Percentiles rank a stretch among this genome's conserved stretches.
These are phyloP conservation scores for Pulicaria dysenterica DNA, from an alignment of 129 eudicot species.

Conservation along the genomic window DNA sequence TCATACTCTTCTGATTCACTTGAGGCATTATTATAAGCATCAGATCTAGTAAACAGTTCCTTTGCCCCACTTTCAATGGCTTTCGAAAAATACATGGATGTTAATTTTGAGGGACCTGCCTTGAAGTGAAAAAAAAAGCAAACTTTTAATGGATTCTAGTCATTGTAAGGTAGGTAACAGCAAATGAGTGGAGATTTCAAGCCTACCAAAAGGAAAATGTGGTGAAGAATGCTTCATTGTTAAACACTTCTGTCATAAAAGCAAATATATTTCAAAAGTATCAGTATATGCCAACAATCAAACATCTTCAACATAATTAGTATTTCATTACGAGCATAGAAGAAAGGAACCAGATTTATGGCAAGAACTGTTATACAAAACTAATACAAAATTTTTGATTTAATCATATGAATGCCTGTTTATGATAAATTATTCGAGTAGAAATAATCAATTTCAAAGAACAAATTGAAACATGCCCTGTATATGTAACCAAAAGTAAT, in stretches of 20 bases:
- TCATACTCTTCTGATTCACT: no score
- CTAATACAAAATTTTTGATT: no score
- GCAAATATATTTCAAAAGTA: slow-evolving; percentile 13
- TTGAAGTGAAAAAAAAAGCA: neutral
- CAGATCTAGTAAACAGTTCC: slow-evolving; percentile 42
- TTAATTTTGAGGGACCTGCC: slow-evolving; percentile 45
- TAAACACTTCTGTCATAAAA: slow-evolving; percentile 30
- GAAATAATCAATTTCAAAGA: no score
- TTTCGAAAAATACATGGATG: slow-evolving; percentile 42
- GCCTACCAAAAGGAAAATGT: slow-evolving; percentile 41
- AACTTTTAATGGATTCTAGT: neutral
- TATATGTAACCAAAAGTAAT: no score
- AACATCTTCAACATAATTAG: neutral
- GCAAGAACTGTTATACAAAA: no score
- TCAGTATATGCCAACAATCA: slow-evolving; percentile 14
- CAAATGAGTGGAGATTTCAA: slow-evolving; percentile 8
- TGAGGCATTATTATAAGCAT: no score
- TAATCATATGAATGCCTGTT: no score
- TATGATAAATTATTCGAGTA: no score
- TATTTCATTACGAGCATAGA: no score
- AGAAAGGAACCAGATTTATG: no score
- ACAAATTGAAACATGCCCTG: no score
- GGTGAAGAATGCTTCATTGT: slow-evolving; percentile 48
- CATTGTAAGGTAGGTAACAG: slow-evolving; percentile 16
- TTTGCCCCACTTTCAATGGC: slow-evolving; percentile 47